A percentile compares a stretch with the other conserved stretches of the same genome.
Evolutionary conservation across 2,329 filamentous ascomycete species (phyloP).

Genomic region (Fusarium xyrophilum): DNA sequence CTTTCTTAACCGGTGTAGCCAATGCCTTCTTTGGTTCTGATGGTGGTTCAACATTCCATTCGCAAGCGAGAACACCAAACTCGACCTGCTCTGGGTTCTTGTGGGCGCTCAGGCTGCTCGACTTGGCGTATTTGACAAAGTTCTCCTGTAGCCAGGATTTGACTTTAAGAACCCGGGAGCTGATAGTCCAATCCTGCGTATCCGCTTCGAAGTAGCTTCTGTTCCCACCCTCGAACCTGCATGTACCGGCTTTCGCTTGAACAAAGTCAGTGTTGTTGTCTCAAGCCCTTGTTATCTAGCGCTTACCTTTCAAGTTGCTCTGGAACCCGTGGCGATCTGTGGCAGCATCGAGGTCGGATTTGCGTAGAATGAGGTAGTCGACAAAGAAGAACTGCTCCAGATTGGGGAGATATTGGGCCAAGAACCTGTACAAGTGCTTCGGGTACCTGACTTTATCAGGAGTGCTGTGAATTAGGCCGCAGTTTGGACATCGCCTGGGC

Average conservation of each 20-base stretch:
- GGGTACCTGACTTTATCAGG: slow-evolving; percentile 45
- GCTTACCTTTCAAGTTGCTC: slow-evolving; percentile 13
- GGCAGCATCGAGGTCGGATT: not conserved
- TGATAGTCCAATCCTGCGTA: slow-evolving; percentile 46
- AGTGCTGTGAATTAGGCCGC: slow-evolving; percentile 44
- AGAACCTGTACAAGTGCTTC: slow-evolving; percentile 53
- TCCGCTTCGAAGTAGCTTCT: slow-evolving; percentile 47
- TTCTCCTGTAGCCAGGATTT: slow-evolving; percentile 49
- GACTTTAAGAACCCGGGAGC: slow-evolving; percentile 46
- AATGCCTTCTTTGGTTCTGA: slow-evolving; percentile 14
- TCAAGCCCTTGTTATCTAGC: not conserved
- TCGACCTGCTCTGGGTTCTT: slow-evolving; percentile 47
- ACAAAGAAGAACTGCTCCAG: slow-evolving; percentile 55
- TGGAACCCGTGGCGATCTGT: not conserved
- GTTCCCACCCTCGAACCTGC: slow-evolving; percentile 34
- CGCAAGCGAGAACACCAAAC: slow-evolving; percentile 52
- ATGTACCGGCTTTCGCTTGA: not conserved
- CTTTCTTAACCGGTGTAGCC: slow-evolving; percentile 34
- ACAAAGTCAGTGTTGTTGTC: slow-evolving; percentile 15
- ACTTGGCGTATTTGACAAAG: slow-evolving; percentile 49
- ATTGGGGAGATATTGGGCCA: slow-evolving; percentile 51
- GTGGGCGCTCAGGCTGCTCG: slow-evolving; percentile 45
- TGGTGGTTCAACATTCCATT: slow-evolving; percentile 46
- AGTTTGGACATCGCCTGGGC: slow-evolving; percentile 43
- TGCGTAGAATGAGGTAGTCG: slow-evolving; percentile 52